These are phyloP conservation scores for Citrus trifoliata DNA, from an alignment of 345 rosid species.

Conservation along the genomic window DNA sequence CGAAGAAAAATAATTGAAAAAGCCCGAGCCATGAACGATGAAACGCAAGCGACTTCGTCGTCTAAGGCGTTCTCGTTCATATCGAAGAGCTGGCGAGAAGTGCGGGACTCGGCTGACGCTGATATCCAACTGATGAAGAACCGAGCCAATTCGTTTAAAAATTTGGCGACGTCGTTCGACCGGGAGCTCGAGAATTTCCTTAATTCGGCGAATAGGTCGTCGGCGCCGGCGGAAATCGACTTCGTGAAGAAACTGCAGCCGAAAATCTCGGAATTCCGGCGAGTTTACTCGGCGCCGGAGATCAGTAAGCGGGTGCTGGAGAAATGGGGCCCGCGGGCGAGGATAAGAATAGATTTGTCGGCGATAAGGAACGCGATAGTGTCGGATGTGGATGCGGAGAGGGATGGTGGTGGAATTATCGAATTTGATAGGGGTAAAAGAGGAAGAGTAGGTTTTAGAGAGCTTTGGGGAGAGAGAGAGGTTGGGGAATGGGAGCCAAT, in stretches of 20 bases:
- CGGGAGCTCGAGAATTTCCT: conserved; percentile 83
- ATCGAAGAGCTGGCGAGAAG: conserved; percentile 90
- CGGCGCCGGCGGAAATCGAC: conserved; percentile 58
- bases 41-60: conserved; percentile 31
- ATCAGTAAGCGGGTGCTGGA: conserved; percentile 80
- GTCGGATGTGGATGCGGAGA: conserved; percentile 49
- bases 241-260: conserved; percentile 90
- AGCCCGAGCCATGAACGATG: conserved; percentile 43
- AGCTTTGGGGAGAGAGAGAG: conserved; percentile 45
- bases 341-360: conserved; percentile 71
- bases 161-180: conserved; percentile 81
- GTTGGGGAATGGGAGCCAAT: conserved; percentile 81
- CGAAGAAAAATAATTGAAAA: neutral
- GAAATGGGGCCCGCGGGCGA: conserved; percentile 78
- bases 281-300: conserved; percentile 92
- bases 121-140: conserved; percentile 78
- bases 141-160: conserved; percentile 86
- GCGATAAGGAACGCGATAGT: conserved; percentile 76
- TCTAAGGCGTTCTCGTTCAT: conserved; percentile 71
- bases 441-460: conserved; percentile 45
- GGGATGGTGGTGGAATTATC: conserved; percentile 31
- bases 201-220: conserved; percentile 38
- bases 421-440: conserved; percentile 48
- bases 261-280: conserved; percentile 77
- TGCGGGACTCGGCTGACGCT: conserved; percentile 88